Evolutionary conservation across 164 flowering plant genomes (phyloP).

Genomic region (Piper betle): DNA sequence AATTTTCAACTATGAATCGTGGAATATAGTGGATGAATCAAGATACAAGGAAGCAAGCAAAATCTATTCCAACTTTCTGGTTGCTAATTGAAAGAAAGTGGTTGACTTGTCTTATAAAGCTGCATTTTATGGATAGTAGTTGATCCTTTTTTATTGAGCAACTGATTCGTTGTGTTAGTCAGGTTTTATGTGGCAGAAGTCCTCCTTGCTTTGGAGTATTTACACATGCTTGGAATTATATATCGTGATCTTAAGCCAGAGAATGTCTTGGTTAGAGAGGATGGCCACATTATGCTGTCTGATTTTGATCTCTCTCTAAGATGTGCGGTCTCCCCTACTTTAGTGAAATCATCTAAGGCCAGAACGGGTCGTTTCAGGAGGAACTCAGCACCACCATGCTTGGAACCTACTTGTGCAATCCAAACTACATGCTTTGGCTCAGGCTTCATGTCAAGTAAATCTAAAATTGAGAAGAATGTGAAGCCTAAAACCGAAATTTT

Average conservation of each 20-base stretch:
- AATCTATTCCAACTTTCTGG: too few species aligned
- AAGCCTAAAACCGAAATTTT: constrained; percentile 33
- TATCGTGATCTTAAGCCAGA: constrained; percentile 94
- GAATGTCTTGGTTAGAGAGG: constrained; percentile 78
- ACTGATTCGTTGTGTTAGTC: constrained; percentile 3
- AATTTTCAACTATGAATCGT: too few species aligned
- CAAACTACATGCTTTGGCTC: constrained; percentile 72
- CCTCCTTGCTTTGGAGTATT: constrained; percentile 85
- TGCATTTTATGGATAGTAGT: background rate
- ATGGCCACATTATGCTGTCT: constrained; percentile 94
- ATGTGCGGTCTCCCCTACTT: constrained; percentile 65
- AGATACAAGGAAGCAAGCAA: too few species aligned
- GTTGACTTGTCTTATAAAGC: background rate
- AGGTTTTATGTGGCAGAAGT: constrained; percentile 95
- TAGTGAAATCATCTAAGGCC: constrained; percentile 44
- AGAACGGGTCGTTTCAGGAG: constrained; percentile 23
- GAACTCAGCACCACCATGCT: constrained; percentile 55
- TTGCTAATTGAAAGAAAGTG: too few species aligned
- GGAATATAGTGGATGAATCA: too few species aligned
- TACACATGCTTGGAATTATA: constrained; percentile 94
- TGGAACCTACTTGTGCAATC: constrained; percentile 50
- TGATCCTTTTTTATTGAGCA: background rate
- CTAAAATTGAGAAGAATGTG: constrained; percentile 46
- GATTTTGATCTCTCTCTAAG: constrained; percentile 88
- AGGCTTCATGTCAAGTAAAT: constrained; percentile 39